Base-by-base conservation (phyloP, 345 rosid genomes). In the Pseudoturritis turrita region DNA sequence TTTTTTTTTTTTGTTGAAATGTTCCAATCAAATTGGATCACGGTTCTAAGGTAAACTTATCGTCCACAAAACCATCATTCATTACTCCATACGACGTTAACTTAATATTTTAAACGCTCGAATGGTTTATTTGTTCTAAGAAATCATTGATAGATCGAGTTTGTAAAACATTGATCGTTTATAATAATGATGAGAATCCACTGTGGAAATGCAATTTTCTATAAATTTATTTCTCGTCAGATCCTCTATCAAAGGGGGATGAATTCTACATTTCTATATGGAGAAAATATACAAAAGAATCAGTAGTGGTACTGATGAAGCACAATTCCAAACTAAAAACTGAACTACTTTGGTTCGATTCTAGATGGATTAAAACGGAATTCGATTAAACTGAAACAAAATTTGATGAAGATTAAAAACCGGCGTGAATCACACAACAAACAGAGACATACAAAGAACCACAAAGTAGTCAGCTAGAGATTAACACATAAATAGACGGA, bases 361-460 rank as follows among this genome's bases (percentile, higher is more conserved):
- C 58, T 11, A 40, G 10, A 66, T 52, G 23, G 47, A 23, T 19
- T 22, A 9, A 15, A 33, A 33, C 8, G 5, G 7, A 23, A 41
- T 25, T 44, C 11, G 62, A 39, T 40, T 40, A 39, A 44, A 54
- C 77, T 31, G 33, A 35, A 54, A 64, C 71, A 73, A 73, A 73
- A 64, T 45, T 73, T 35, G 77, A 31, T 11, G 26, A 52, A 53
- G 55, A 55, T 45, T 41, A 29, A 41, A 36, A 59, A 39, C 68
- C 43, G 68, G 25, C 2, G 0, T 21, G 6, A 36, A 36, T 33
- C 41, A 73, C 37, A 73, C 63, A 65, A 36, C 35, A 56, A 56
- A 18, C 72, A 65, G 19, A 67, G 67, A 56, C 72, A 65, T 65
- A 65, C 58, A 65, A 63, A n/a, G 7, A 62, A 28, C 46, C 39